A percentile compares a stretch with the other conserved stretches of the same genome.
These are phyloP conservation scores for Pseudogymnoascus sp. DNA, from an alignment of 2,329 filamentous ascomycete species.

Conservation along the genomic window DNA sequence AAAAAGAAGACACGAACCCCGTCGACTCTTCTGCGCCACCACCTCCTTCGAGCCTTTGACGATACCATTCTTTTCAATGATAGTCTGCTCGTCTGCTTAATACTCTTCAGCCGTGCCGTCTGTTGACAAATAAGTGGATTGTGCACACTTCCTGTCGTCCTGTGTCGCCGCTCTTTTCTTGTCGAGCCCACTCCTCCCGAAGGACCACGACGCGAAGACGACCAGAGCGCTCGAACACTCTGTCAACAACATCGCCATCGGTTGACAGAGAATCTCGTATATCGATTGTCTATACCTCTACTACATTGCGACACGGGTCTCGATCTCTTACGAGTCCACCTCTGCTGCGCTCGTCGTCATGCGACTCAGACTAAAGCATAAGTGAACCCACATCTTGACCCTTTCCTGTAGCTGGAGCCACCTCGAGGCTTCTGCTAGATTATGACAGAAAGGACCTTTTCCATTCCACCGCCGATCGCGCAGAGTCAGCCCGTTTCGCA, in stretches of 20 bases:
- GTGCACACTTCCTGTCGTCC: conserved; percentile 3
- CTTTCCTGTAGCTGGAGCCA: conserved; percentile 25
- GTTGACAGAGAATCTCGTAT: not conserved
- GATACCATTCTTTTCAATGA: conserved; percentile 1
- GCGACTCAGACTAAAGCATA: conserved; percentile 29
- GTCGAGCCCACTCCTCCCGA: conserved; percentile 12
- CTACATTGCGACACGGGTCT: conserved; percentile 1
- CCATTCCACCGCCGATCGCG: conserved; percentile 29
- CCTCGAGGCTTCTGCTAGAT: conserved; percentile 29
- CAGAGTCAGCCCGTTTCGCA: conserved; percentile 21
- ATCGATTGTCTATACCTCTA: not conserved
- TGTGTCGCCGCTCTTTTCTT: conserved; percentile 12
- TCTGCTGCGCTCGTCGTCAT: conserved; percentile 29
- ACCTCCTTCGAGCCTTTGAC: conserved; percentile 2
- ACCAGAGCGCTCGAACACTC: conserved; percentile 17
- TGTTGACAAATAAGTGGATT: not conserved
- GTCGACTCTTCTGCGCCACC: not conserved
- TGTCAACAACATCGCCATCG: conserved; percentile 1
- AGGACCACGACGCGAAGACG: conserved; percentile 14
- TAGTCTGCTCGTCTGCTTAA: not conserved
- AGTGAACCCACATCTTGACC: conserved; percentile 28
- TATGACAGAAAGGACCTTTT: conserved; percentile 31
- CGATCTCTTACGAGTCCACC: conserved; percentile 12
- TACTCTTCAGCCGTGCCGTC: not conserved
- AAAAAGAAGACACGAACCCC: not conserved